Conservation (phyloP, 768 basidiomycete species). For the Mycena olivaceomarginata region DNA sequence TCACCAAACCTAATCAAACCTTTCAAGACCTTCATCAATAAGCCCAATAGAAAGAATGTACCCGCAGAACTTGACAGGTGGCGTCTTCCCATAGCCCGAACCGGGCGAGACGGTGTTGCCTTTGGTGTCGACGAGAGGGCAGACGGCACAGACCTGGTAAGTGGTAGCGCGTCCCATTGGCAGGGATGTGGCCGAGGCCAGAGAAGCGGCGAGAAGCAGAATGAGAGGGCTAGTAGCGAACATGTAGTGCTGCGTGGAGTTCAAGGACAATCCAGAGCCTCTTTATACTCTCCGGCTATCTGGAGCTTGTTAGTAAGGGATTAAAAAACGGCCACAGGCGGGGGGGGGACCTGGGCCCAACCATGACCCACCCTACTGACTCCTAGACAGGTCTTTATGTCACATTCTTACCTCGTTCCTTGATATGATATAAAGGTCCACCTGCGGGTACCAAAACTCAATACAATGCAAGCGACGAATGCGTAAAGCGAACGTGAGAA, state of each 20-base stretch:
- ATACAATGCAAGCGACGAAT: slow-evolving; percentile 15
- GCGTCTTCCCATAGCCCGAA: slow-evolving; percentile 23
- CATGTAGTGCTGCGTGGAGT: slow-evolving; percentile 31
- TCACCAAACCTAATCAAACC: slow-evolving; percentile 26
- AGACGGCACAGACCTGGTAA: slow-evolving; percentile 17
- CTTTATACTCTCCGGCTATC: slow-evolving; percentile 28
- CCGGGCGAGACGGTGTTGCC: slow-evolving; percentile 24
- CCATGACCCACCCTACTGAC: background rate
- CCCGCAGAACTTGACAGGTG: slow-evolving; percentile 31
- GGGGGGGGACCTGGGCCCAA: slow-evolving; percentile 19
- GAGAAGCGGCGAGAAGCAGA: slow-evolving; percentile 24
- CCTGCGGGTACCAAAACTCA: slow-evolving; percentile 1
- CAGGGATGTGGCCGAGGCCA: background rate
- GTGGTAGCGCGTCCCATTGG: slow-evolving; percentile 25
- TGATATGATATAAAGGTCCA: too few species aligned
- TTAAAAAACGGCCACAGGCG: slow-evolving; percentile 13
- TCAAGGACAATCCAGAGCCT: slow-evolving; percentile 30
- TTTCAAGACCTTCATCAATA: slow-evolving; percentile 29
- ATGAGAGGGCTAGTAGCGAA: slow-evolving; percentile 27
- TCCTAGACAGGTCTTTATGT: slow-evolving; percentile 18
- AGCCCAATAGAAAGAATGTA: slow-evolving; percentile 26
- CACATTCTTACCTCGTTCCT: too few species aligned
- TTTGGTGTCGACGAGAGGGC: slow-evolving; percentile 22
- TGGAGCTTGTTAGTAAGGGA: slow-evolving; percentile 22
- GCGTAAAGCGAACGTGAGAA: slow-evolving; percentile 6